phyloP scores from a whole-genome alignment of 352 stramenopile genomes.

The Pythium rhizo-oryzae region DNA sequence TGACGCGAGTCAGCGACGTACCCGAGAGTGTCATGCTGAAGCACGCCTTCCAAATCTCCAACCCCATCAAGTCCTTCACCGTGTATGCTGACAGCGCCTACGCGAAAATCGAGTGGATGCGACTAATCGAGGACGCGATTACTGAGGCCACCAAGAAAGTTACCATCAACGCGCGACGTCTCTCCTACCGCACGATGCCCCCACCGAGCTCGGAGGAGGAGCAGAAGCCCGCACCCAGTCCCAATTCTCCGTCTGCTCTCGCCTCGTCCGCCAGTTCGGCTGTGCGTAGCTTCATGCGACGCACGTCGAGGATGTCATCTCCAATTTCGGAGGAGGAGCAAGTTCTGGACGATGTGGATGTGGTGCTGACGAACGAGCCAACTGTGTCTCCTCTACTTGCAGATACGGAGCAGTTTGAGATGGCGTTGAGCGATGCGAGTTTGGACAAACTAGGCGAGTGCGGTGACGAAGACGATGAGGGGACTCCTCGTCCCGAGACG shows the following conservation, averaged over 20 bases:
- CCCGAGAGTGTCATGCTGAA: conserved; percentile 69
- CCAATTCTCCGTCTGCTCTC: conserved; percentile 14
- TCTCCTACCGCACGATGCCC: conserved; percentile 44
- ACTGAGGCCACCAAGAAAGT: conserved; percentile 77
- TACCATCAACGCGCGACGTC: conserved; percentile 61
- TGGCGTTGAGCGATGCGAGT: background rate
- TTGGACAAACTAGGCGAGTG: conserved; percentile 5
- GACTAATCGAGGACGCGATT: conserved; percentile 76
- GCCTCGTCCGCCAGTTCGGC: conserved; percentile 34
- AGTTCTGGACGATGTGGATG: conserved; percentile 1
- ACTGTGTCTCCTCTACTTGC: conserved; percentile 8
- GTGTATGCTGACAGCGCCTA: conserved; percentile 72
- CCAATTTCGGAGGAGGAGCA: conserved; percentile 29
- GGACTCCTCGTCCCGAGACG: conserved; percentile 7
- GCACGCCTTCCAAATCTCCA: conserved; percentile 86
- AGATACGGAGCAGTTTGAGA: conserved; percentile 1
- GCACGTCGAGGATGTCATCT: conserved; percentile 47
- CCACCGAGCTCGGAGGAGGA: background rate
- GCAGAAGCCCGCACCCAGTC: background rate
- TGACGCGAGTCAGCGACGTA: conserved; percentile 82
- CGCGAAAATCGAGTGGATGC: conserved; percentile 83
- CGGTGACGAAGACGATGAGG: background rate
- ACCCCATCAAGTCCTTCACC: conserved; percentile 85
- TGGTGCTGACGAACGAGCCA: background rate
- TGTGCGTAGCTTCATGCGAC: conserved; percentile 61